Percentiles rank a stretch among this genome's conserved stretches.
These are phyloP conservation scores for Pseudomonodictys pantanalensis DNA, from an alignment of 495 filamentous ascomycete species.

Conservation along the genomic window DNA sequence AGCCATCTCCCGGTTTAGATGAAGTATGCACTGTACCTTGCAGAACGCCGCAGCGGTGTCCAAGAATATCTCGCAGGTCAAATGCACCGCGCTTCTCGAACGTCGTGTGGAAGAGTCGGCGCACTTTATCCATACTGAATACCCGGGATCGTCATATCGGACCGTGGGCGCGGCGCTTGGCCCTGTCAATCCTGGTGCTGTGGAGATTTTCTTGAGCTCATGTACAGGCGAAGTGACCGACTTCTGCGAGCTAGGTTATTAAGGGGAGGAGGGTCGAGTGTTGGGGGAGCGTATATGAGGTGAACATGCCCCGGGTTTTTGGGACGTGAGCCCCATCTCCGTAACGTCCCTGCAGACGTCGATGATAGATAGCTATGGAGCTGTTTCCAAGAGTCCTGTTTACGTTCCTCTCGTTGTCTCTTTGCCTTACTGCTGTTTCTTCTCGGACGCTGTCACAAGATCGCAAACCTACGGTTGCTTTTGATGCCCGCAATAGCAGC, in stretches of 20 bases:
- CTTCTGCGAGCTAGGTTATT: slow-evolving; percentile 17
- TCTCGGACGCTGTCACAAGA: slow-evolving; percentile 51
- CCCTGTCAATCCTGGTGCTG: neutral
- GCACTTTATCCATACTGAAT: slow-evolving; percentile 28
- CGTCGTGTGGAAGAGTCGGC: neutral
- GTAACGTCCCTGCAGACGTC: neutral
- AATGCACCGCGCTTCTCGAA: no score
- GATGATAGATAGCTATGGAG: slow-evolving; percentile 9
- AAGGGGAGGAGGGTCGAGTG: slow-evolving; percentile 9
- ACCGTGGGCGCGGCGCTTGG: slow-evolving; percentile 1
- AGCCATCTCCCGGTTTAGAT: no score
- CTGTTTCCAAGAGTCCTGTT: slow-evolving; percentile 8
- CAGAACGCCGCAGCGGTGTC: no score
- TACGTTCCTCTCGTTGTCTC: slow-evolving; percentile 7
- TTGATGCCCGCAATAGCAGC: slow-evolving; percentile 39
- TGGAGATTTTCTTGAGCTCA: neutral
- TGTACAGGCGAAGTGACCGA: no score
- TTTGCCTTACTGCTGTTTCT: slow-evolving; percentile 12
- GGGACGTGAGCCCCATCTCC: neutral
- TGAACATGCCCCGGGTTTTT: no score
- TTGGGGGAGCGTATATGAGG: neutral
- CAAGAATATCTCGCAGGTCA: no score
- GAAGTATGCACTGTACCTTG: no score
- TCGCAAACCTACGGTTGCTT: slow-evolving; percentile 56
- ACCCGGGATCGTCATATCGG: slow-evolving; percentile 31